Base-by-base conservation (phyloP, 257 asterid species). In the Gentiana dahurica region DNA sequence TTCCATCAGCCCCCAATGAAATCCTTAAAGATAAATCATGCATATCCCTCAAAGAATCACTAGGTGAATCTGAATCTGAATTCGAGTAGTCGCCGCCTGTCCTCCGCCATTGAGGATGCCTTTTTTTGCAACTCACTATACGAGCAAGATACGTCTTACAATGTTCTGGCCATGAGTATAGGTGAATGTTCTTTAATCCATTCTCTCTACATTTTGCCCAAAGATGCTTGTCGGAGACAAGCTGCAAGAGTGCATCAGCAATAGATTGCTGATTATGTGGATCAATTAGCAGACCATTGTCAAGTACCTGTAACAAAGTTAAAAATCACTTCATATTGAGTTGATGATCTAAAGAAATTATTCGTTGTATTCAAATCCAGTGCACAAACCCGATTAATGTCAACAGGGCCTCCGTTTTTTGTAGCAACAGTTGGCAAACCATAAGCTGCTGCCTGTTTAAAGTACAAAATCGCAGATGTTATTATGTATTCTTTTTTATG, bases 371-470 rank as follows among this genome's bases (percentile, higher is more conserved):
- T 24, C 24, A 24, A 24, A 24, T 24, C 24, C 24, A 24, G 24
- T 24, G 24, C 65, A 67, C 81, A 46, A 58, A 85, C 92, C 86
- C 83, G 79, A 50, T 85, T 88, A 73, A 85, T 85, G 71, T 85
- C 95, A 64, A 82, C 92, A 15, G 95, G 95, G 36, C 95, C 95
- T 71, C 95, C 95, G 66, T 85, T 85, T 73, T 71, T 78, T 9
- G 95, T 85, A 65, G 95, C 95, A 55, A 85, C 92, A 62, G 82
- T 85, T 2, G 95, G 95, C 65, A 85, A 72, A 62, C 95, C 95
- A 61, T 85, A 81, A 59, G 95, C 92, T 64, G 92, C 95, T 50
- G 95, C 92, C 95, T 85, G 78, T 45, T 65, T 51, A 35, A 49
- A 44, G 43, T 33, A 58, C 6, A 51, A 32, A 34, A 33, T 1